Base-by-base conservation (phyloP, 2,329 filamentous ascomycete species). In the Calonectria leucothoes region DNA sequence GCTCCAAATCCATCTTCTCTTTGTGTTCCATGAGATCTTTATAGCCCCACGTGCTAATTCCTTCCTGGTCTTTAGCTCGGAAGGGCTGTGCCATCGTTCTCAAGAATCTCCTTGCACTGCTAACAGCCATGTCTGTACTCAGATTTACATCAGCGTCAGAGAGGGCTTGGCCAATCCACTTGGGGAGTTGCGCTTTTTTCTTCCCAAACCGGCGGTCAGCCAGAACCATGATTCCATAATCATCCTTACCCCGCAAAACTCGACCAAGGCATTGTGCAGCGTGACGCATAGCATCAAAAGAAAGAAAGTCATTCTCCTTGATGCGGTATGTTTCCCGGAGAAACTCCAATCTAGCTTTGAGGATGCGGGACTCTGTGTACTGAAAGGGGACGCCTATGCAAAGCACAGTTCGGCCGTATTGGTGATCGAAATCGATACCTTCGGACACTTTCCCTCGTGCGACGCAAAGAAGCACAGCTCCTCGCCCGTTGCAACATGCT, bases 201-300 rank as follows among this genome's bases (percentile, higher is more conserved):
- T 97, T 97, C 82, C 95, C 93, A 84, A 98, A 99, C 23, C 97
- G 92, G 51, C 95, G 93, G 83, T 99, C 97, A 2, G 97, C 97
- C 33, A 99, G 89, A 6, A 99, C 96, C 97, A 99, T 99, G 87
- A 99, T 95, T n/a, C 97, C 97, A 84, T 99, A 99, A 84, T 99
- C 97, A 82, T 99, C 97, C 84, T 99, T 99, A 29, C 97, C 97
- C 80, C 97, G 91, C 75, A 99, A 88, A 52, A 99, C 97, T 82
- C 97, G 96, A 17, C 97, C 97, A 2, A 99, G 88, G 81, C 97
- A 99, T 83, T 99, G 97, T 0, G 97, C 96, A 17, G 97, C 97
- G 83, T 99, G 97, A n/a, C 97, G 93, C 96, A 99, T 99, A 27
- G 97, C 97, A 82, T 99, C 97, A 88, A 99, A 99, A 25, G 97